Evolutionary conservation across 306 rosid genomes (phyloP), one percentile per base, ranked within the genome.

Genomic region (Cucurbita argyrosperma): DNA sequence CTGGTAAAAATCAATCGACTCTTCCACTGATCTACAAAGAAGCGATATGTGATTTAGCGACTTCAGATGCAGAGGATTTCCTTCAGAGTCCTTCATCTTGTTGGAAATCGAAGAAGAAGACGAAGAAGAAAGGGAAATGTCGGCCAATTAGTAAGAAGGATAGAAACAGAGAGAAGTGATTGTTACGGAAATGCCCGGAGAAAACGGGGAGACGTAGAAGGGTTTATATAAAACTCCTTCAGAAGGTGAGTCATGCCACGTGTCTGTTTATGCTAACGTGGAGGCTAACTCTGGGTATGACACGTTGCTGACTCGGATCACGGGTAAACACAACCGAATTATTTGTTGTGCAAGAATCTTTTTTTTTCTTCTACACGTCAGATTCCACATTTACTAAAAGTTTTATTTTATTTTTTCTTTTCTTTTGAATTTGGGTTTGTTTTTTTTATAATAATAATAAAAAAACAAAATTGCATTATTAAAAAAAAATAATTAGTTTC

Each of bases 11-110:
- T 76, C 57, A 1, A 88, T 85, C 0, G 98, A 86, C 79, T 89
- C 73, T 40, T 82, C 90, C 4, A 88, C 84, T 6, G 92, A 90
- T 76, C 77, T 55, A 78, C 97, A 90, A 3, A 87, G 21, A 10
- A 87, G 90, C 14, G 98, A 94, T 82, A 94, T 82, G 78, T 94
- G 97, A 84, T 94, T 94, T 64, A 94, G 80, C 43, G 98, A 94
- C 40, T 84, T 90, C 30, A 94, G 87, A 72, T 86, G 92, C 51
- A 94, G 82, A 59, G 98, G 98, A 61, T 94, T 94, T 85, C 74
- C 92, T 18, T 23, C 76, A 21, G 8, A 86, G 75, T 84, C 98
- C 78, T 90, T 94, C 96, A 89, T 94, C 61, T 80, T 50, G 1
- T 4, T 14, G 54, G 5, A 15, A 50, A 50, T 50, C 8, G 54